Evolutionary conservation across 2,329 filamentous ascomycete species (phyloP).

Genomic region (Dothidotthia symphoricarpi): DNA sequence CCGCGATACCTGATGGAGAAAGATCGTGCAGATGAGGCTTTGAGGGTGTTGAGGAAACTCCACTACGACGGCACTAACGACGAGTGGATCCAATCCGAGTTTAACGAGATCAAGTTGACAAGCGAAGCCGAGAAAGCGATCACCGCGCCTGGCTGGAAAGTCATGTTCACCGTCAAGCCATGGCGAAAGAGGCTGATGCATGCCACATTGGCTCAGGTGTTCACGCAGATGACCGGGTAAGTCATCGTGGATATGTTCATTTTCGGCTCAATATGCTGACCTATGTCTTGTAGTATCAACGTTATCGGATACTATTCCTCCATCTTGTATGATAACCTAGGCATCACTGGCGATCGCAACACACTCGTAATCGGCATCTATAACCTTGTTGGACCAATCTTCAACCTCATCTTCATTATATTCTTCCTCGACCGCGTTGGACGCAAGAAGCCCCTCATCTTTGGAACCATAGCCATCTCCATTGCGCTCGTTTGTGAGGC

Average conservation of each 20-base stretch:
- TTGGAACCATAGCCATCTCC: slow-evolving; percentile 55
- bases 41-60: slow-evolving; percentile 47
- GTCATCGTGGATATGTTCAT: background rate
- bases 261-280: slow-evolving; percentile 5
- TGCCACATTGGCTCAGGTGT: slow-evolving; percentile 62
- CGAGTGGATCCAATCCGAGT: slow-evolving; percentile 59
- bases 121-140: slow-evolving; percentile 60
- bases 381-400: slow-evolving; percentile 58
- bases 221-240: slow-evolving; percentile 63
- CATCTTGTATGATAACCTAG: slow-evolving; percentile 58
- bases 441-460: slow-evolving; percentile 53
- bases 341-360: slow-evolving; percentile 55
- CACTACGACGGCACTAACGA: slow-evolving; percentile 56
- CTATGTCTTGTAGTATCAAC: slow-evolving; percentile 41
- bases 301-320: slow-evolving; percentile 64
- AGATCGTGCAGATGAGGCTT: slow-evolving; percentile 57
- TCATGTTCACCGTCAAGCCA: slow-evolving; percentile 58
- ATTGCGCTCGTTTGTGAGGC: slow-evolving; percentile 61
- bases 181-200: slow-evolving; percentile 64
- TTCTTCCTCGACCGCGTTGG: slow-evolving; percentile 56
- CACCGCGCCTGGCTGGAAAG: slow-evolving; percentile 53
- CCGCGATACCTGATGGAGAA: slow-evolving; percentile 44
- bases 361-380: slow-evolving; percentile 61
- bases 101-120: slow-evolving; percentile 60
- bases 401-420: slow-evolving; percentile 60